These are phyloP conservation scores for Citrus maxima DNA, from an alignment of 345 rosid genomes.

Conservation along the genomic window DNA sequence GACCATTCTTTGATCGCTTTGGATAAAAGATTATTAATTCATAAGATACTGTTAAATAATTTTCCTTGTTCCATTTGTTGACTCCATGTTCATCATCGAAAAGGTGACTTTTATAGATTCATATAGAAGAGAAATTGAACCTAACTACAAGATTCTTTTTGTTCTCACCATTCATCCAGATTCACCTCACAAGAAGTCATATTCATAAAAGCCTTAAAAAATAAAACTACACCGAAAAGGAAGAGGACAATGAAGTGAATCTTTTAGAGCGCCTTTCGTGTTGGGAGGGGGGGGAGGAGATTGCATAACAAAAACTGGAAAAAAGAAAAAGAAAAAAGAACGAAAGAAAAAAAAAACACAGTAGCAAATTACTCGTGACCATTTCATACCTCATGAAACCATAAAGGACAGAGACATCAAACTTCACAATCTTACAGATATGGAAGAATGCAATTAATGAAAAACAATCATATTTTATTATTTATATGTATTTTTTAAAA, in stretches of 20 bases:
- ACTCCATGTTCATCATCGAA: not conserved
- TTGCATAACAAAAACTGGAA: no score
- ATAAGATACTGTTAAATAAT: not conserved
- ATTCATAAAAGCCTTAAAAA: no score
- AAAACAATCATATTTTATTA: not conserved
- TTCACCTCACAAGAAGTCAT: not conserved
- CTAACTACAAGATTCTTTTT: not conserved
- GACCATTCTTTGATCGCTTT: not conserved
- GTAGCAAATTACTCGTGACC: no score
- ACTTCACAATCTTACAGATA: not conserved
- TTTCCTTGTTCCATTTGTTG: not conserved
- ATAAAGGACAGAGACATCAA: no score
- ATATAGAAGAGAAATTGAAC: not conserved
- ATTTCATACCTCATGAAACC: no score
- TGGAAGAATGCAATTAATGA: not conserved
- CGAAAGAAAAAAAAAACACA: no score
- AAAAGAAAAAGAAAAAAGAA: no score
- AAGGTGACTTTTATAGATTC: not conserved
- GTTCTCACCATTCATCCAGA: not conserved
- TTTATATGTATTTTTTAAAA: not conserved
- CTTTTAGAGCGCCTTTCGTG: not conserved
- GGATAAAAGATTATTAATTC: not conserved
- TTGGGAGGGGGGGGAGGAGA: rapidly evolving
- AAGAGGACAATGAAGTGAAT: not conserved
- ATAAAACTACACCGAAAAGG: not conserved